phyloP scores from a whole-genome alignment of 1,284 basidiomycete species.

The Leccinum solheimii region DNA sequence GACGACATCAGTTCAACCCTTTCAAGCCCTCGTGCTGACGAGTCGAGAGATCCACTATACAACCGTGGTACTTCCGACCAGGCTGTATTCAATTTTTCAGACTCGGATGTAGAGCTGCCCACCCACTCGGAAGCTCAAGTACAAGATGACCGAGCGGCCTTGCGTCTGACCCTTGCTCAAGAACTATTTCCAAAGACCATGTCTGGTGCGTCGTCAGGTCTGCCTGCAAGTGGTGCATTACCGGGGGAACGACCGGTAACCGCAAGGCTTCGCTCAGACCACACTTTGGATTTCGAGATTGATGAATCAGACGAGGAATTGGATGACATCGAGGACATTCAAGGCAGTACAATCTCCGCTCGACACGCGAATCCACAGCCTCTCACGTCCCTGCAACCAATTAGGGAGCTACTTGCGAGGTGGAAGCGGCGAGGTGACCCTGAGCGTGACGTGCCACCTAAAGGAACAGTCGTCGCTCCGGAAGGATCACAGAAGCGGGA shows the following conservation, averaged over 20 bases:
- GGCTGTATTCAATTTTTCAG: conserved; percentile 6
- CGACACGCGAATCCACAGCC: conserved; percentile 1
- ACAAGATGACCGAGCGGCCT: background rate
- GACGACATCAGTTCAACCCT: conserved; percentile 11
- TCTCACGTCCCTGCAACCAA: conserved; percentile 12
- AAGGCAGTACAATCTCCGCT: conserved; percentile 1
- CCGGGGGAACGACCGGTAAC: background rate
- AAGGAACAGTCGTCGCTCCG: conserved; percentile 3
- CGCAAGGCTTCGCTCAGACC: background rate
- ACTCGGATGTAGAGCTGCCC: conserved; percentile 11
- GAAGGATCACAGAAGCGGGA: conserved; percentile 10
- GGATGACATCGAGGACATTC: background rate
- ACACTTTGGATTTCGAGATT: conserved; percentile 14
- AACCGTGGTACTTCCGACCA: background rate
- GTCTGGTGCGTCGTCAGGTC: conserved; percentile 1
- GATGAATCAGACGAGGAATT: conserved; percentile 3
- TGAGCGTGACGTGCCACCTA: conserved; percentile 3
- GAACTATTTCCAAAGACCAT: background rate
- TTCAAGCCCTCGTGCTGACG: background rate
- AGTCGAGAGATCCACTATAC: background rate
- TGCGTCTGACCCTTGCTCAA: conserved; percentile 1
- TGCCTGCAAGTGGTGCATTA: background rate
- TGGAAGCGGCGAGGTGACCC: conserved; percentile 11
- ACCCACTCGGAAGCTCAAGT: conserved; percentile 4
- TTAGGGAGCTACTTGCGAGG: conserved; percentile 16